Evolutionary conservation across 2,329 filamentous ascomycete genomes (phyloP).

Genomic region (Aciculosporium take): DNA sequence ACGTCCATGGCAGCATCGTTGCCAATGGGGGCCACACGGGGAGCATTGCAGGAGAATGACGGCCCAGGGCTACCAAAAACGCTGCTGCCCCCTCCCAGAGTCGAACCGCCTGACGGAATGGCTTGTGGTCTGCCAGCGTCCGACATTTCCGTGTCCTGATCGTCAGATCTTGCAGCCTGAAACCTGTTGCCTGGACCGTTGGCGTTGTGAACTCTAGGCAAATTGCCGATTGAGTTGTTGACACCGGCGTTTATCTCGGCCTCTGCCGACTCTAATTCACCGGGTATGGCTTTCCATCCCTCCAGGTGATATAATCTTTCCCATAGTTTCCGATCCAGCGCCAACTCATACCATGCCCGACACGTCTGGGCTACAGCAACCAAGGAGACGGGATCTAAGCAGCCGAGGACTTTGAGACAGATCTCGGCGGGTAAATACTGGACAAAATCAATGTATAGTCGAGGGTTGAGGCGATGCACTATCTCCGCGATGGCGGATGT

Average conservation of each 20-base stretch:
- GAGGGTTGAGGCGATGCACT: constrained; percentile 63
- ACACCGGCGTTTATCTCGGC: constrained; percentile 36
- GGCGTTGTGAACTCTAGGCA: constrained; percentile 29
- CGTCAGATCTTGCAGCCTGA: constrained; percentile 34
- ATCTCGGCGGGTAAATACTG: constrained; percentile 77
- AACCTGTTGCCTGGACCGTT: constrained; percentile 41
- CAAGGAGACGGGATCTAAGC: constrained; percentile 68
- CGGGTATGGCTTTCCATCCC: constrained; percentile 63
- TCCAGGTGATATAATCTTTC: constrained; percentile 67
- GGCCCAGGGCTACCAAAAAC: constrained; percentile 22
- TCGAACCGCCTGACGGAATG: constrained; percentile 11
- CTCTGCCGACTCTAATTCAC: constrained; percentile 55
- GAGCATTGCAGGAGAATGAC: constrained; percentile 17
- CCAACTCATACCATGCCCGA: constrained; percentile 65
- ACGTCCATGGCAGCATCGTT: constrained; percentile 19
- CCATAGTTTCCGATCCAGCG: constrained; percentile 78
- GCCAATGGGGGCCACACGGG: constrained; percentile 10
- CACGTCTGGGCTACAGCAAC: constrained; percentile 68
- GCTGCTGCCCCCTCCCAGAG: constrained; percentile 15
- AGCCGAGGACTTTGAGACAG: constrained; percentile 76
- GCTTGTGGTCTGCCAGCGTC: constrained; percentile 20
- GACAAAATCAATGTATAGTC: constrained; percentile 88
- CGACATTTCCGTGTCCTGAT: constrained; percentile 35
- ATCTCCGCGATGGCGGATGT: constrained; percentile 69
- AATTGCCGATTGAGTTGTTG: constrained; percentile 23